Evolutionary conservation across 108 stramenopile genomes (phyloP), one percentile per base, ranked within the genome.

Genomic region (Nitzschia putrida): DNA sequence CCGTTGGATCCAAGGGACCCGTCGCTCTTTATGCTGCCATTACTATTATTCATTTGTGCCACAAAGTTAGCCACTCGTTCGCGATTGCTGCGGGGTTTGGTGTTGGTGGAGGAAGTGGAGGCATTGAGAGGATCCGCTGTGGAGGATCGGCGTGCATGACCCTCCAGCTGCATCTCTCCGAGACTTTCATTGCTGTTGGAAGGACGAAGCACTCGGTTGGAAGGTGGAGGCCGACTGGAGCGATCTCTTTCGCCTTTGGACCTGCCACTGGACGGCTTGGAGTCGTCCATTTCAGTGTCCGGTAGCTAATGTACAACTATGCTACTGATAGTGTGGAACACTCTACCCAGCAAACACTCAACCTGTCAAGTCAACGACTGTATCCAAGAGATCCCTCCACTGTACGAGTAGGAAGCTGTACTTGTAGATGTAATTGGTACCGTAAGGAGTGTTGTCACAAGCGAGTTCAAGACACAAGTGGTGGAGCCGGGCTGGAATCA

Each of bases 141-240:
- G 24, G 12, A 16, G 20, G 23, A 1, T 21, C 54, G 20, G 12
- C 54, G 23, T 6, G 43, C 44, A 24, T 18, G 38, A 9, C 23
- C 43, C 3, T 44, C 14, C 43, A 45, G 21, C 12, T 63, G 61
- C 61, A 63, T 63, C 12, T 45, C n/a, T 14, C 40, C 61, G 7
- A 63, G 23, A 45, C 61, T 63, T 38, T 63, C 61, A 23, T 63
- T 39, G 44, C 61, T 63, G n/a, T 47, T 63, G 22, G 61, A 20
- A 21, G 43, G 43, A 22, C 29, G 10, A 24, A 63, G 20, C 13
- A 41, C 61, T 12, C 61, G 25, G 8, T 12, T 21, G 20, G n/a
- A 41, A 14, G 61, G 61, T 2, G 61, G 61, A 41, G 44, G 20
- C 44, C 61, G 16, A 39, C 47, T 49, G 47, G 47, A 16, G 18